These are phyloP conservation scores for Obba rivulosa DNA, from an alignment of 768 basidiomycete species.

Conservation along the genomic window DNA sequence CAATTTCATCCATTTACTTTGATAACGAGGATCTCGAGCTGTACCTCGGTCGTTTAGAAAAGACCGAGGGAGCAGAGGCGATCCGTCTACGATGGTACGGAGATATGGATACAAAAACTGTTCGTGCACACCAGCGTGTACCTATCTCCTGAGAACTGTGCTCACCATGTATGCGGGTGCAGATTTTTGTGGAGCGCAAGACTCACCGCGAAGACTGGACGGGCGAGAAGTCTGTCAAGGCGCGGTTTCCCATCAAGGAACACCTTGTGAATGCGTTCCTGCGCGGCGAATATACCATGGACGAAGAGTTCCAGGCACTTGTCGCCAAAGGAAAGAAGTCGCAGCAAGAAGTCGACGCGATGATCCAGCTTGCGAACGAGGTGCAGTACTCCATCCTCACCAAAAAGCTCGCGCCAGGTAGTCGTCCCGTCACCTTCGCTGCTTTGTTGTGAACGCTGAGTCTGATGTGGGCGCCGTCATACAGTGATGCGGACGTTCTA, in stretches of 20 bases:
- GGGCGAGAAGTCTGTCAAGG: conserved; percentile 97
- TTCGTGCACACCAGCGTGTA: conserved; percentile 28
- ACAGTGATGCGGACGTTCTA: conserved; percentile 97
- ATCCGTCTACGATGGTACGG: conserved; percentile 98
- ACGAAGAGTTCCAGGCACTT: conserved; percentile 84
- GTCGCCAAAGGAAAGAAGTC: conserved; percentile 89
- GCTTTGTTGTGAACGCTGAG: neutral
- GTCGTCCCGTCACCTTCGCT: conserved; percentile 18
- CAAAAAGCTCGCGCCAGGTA: conserved; percentile 78
- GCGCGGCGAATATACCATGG: conserved; percentile 86
- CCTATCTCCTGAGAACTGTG: too few species aligned
- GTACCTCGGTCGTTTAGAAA: conserved; percentile 94
- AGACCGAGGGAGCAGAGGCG: conserved; percentile 98
- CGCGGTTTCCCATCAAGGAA: conserved; percentile 93
- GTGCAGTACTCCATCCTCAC: conserved; percentile 89
- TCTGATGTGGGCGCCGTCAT: too few species aligned
- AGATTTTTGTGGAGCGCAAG: conserved; percentile 88
- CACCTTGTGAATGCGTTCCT: conserved; percentile 89
- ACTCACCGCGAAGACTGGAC: conserved; percentile 99
- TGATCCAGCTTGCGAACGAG: conserved; percentile 97
- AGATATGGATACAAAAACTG: conserved; percentile 74
- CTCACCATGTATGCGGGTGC: neutral
- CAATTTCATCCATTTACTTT: conserved; percentile 96
- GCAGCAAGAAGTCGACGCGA: conserved; percentile 83
- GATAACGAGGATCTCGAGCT: conserved; percentile 94